phyloP scores from a whole-genome alignment of 176 grass and related monocot species.

The Avena atlantica region DNA sequence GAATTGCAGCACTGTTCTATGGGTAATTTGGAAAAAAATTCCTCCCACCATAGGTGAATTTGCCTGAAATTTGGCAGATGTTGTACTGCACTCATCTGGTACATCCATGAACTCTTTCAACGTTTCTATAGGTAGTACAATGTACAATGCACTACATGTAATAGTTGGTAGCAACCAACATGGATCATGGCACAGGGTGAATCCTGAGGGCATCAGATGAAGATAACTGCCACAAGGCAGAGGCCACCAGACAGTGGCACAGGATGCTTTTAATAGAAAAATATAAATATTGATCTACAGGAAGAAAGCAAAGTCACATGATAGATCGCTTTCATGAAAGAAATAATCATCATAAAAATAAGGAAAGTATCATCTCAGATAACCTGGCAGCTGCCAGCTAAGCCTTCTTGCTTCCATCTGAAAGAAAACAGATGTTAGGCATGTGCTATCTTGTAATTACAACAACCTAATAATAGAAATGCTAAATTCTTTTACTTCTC shows the following conservation, averaged over 20 bases:
- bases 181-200: background rate
- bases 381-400: background rate
- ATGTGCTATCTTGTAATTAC: background rate
- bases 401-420: conserved; percentile 17
- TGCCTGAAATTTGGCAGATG: background rate
- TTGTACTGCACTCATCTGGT: conserved; percentile 17
- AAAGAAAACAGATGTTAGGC: background rate
- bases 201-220: background rate
- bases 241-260: conserved; percentile 1
- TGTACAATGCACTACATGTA: background rate
- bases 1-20: background rate
- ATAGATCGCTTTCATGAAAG: conserved; percentile 11
- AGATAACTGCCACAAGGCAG: background rate
- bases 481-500: background rate
- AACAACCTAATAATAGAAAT: background rate
- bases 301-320: conserved; percentile 15
- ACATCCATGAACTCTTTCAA: background rate
- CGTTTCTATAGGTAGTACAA: background rate
- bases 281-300: background rate
- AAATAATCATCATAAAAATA: conserved; percentile 1
- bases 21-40: background rate
- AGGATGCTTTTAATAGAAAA: conserved; percentile 12
- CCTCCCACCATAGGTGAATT: background rate
- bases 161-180: background rate
- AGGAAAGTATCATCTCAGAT: conserved; percentile 4